Percentiles rank a stretch among this genome's conserved stretches.
Conservation (phyloP, 2,329 filamentous ascomycete species). For the Eurotiales sp. region DNA sequence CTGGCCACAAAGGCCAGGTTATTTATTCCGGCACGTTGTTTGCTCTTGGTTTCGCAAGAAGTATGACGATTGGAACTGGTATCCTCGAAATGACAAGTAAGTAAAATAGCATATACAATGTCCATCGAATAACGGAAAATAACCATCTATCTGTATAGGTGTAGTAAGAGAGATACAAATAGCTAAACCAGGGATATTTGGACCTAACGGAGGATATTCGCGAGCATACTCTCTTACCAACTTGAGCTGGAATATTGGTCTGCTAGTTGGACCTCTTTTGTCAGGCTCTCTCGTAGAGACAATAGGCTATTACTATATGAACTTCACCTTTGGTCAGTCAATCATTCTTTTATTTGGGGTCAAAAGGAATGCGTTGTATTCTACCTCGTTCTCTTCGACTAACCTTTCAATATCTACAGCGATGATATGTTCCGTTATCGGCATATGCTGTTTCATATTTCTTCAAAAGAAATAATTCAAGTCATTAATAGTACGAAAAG, state of each 20-base stretch:
- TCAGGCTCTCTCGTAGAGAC: conserved; percentile 6
- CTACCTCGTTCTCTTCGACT: too few species aligned
- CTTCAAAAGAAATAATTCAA: conserved; percentile 4
- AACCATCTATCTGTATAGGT: background rate
- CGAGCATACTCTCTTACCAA: conserved; percentile 13
- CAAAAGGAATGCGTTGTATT: too few species aligned
- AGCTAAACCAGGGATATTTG: conserved; percentile 9
- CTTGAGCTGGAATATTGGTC: conserved; percentile 12
- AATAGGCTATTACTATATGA: conserved; percentile 15
- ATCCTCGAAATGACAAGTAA: conserved; percentile 29
- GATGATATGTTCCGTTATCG: conserved; percentile 3
- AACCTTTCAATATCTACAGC: background rate
- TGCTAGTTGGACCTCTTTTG: conserved; percentile 9
- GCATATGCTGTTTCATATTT: conserved; percentile 2
- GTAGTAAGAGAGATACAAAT: conserved; percentile 10
- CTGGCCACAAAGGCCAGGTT: conserved; percentile 17
- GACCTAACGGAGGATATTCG: conserved; percentile 12
- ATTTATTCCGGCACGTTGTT: conserved; percentile 22
- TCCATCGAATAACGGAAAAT: too few species aligned
- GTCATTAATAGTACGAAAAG: background rate
- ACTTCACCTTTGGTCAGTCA: conserved; percentile 7
- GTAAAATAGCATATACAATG: too few species aligned
- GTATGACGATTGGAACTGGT: conserved; percentile 25
- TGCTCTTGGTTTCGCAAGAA: conserved; percentile 21
- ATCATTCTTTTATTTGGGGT: background rate